Conservation (phyloP, 768 basidiomycete species). For the Naganishia friedmannii region DNA sequence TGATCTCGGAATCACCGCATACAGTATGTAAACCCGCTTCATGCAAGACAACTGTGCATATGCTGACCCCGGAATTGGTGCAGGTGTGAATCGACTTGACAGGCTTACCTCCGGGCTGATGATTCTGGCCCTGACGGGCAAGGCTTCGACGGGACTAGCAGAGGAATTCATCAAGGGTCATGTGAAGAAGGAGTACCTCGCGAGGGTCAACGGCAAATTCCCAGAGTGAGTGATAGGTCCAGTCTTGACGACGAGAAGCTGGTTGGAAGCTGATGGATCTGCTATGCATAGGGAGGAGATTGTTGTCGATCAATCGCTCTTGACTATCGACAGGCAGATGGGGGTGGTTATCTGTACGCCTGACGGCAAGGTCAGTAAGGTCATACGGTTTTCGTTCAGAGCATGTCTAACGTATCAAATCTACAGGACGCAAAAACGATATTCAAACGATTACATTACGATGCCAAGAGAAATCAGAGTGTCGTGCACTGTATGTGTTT, state of each 20-base stretch:
- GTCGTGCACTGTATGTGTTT: constrained; percentile 71
- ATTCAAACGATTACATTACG: constrained; percentile 78
- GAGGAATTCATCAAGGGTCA: constrained; percentile 76
- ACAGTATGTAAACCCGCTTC: constrained; percentile 61
- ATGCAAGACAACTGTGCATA: neutral
- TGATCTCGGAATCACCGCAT: constrained; percentile 80
- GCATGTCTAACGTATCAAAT: neutral
- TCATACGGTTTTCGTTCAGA: too few relatives aligned
- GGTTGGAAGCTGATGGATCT: neutral
- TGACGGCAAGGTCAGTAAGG: constrained; percentile 71
- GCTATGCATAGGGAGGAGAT: constrained; percentile 64
- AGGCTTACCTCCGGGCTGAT: constrained; percentile 91
- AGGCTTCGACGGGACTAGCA: constrained; percentile 68
- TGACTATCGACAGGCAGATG: constrained; percentile 94
- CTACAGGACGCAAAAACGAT: constrained; percentile 78
- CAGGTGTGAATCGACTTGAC: constrained; percentile 92
- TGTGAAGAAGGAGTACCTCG: constrained; percentile 85
- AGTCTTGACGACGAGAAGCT: neutral
- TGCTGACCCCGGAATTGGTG: neutral
- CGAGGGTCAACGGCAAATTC: constrained; percentile 79
- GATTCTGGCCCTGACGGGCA: constrained; percentile 76
- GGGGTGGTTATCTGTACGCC: constrained; percentile 94
- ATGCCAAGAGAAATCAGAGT: constrained; percentile 72
- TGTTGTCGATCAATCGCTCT: constrained; percentile 76
- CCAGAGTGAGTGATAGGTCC: constrained; percentile 62